phyloP scores from a whole-genome alignment of 352 stramenopile species.

The Phytophthora aleatoria region DNA sequence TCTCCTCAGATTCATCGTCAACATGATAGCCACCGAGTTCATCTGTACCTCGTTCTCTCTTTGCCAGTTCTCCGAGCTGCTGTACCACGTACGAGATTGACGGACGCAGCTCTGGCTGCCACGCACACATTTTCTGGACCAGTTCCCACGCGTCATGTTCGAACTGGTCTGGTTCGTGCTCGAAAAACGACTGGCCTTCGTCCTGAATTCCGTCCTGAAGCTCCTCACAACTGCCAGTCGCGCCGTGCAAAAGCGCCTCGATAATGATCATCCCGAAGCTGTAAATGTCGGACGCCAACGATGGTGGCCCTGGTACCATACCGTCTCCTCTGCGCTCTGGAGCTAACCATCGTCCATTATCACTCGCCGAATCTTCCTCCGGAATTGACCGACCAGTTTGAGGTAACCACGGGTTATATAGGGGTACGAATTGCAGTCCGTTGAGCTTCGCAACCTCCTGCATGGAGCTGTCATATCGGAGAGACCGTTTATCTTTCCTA shows the following conservation, averaged over 20 bases:
- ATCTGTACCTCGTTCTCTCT: not conserved
- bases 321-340: slow-evolving; percentile 15
- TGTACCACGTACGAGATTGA: slow-evolving; percentile 33
- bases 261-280: slow-evolving; percentile 34
- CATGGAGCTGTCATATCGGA: not conserved
- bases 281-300: slow-evolving; percentile 35
- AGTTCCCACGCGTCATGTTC: slow-evolving; percentile 14
- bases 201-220: not conserved
- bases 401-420: not conserved
- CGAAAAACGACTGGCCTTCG: not conserved
- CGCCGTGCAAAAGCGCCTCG: slow-evolving; percentile 6
- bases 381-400: not conserved
- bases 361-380: not conserved
- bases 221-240: not conserved
- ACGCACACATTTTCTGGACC: slow-evolving; percentile 34
- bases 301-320: slow-evolving; percentile 14
- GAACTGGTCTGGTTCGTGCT: not conserved
- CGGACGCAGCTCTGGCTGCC: slow-evolving; percentile 19
- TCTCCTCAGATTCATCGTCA: not conserved
- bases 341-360: not conserved
- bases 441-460: slow-evolving; percentile 36
- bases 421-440: slow-evolving; percentile 15
- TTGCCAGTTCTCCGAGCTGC: slow-evolving; percentile 25
- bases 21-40: not conserved
- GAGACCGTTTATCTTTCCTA: not conserved